Evolutionary conservation across 2,329 filamentous ascomycete genomes (phyloP).

Genomic region (Aulographum hederae): DNA sequence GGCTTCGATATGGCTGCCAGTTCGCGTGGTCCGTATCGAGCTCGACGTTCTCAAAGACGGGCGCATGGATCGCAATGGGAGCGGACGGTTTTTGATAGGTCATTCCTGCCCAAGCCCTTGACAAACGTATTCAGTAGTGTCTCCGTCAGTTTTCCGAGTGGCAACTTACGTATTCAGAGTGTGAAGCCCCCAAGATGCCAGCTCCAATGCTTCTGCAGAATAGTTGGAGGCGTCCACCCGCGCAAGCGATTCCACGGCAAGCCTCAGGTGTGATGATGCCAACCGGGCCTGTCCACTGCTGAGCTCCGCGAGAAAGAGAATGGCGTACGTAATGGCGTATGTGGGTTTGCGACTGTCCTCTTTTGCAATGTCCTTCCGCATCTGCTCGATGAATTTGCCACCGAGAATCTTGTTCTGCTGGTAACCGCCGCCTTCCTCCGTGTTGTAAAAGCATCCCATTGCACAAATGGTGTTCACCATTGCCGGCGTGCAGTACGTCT

Average conservation of each 20-base stretch:
- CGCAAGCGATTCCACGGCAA: constrained; percentile 8
- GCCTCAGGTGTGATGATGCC: constrained; percentile 9
- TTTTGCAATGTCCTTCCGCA: constrained; percentile 5
- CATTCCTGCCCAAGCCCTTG: constrained; percentile 8
- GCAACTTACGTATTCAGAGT: constrained; percentile 9
- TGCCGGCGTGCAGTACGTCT: constrained; percentile 10
- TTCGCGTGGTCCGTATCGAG: constrained; percentile 6
- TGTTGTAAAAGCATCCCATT: constrained; percentile 10
- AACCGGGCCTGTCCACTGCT: constrained; percentile 9
- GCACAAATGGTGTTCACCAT: constrained; percentile 14
- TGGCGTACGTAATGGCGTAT: constrained; percentile 10
- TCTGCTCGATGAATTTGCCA: constrained; percentile 9
- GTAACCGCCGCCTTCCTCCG: constrained; percentile 4
- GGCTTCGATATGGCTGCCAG: constrained; percentile 11
- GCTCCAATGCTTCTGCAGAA: constrained; percentile 6
- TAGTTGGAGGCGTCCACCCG: constrained; percentile 2
- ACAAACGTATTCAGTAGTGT: constrained; percentile 1
- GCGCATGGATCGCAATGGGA: constrained; percentile 5
- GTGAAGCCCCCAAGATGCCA: constrained; percentile 7
- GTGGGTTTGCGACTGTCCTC: constrained; percentile 7
- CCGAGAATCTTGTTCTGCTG: constrained; percentile 6
- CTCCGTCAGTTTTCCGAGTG: too few relatives aligned
- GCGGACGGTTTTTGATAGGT: constrained; percentile 10
- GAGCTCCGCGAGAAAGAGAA: constrained; percentile 12
- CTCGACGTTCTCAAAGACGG: constrained; percentile 7